phyloP scores from a whole-genome alignment of 352 stramenopile species.

The Globisporangium perplexum region DNA sequence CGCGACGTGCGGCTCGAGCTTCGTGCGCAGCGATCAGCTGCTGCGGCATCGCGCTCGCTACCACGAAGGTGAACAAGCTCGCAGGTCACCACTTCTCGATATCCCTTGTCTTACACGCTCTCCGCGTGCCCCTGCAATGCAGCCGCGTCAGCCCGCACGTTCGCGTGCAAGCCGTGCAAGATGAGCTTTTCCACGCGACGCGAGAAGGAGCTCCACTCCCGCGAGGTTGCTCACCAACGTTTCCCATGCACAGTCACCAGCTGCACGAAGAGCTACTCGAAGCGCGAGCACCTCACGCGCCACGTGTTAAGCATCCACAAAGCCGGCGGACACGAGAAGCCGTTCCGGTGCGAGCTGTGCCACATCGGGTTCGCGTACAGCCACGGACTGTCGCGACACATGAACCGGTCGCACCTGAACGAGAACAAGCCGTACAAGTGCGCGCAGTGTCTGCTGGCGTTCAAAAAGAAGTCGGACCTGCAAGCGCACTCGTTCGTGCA shows the following conservation, averaged over 20 bases:
- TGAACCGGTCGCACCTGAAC: conserved; percentile 43
- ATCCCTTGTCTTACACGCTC: too few relatives aligned
- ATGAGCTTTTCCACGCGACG: conserved; percentile 20
- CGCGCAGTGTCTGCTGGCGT: conserved; percentile 46
- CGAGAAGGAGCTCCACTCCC: conserved; percentile 21
- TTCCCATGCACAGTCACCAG: conserved; percentile 34
- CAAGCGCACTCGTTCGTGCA: conserved; percentile 76
- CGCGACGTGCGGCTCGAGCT: conserved; percentile 11
- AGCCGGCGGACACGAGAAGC: conserved; percentile 24
- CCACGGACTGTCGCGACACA: conserved; percentile 53
- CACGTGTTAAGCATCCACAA: conserved; percentile 46
- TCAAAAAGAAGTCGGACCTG: conserved; percentile 80
- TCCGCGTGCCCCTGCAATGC: too few relatives aligned
- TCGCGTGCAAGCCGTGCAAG: conserved; percentile 7
- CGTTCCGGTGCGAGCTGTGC: conserved; percentile 53
- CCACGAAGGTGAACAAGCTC: conserved; percentile 8
- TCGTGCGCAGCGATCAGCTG: conserved; percentile 11
- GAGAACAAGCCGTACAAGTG: conserved; percentile 54
- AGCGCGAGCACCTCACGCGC: conserved; percentile 54
- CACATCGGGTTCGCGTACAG: conserved; percentile 59
- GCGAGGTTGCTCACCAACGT: conserved; percentile 10
- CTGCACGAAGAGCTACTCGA: conserved; percentile 58
- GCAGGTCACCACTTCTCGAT: background rate
- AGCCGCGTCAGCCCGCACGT: conserved; percentile 1
- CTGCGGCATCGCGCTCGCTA: conserved; percentile 12